These are phyloP conservation scores for Salmacisia buchloeana DNA, from an alignment of 1,284 basidiomycete species.

Conservation along the genomic window DNA sequence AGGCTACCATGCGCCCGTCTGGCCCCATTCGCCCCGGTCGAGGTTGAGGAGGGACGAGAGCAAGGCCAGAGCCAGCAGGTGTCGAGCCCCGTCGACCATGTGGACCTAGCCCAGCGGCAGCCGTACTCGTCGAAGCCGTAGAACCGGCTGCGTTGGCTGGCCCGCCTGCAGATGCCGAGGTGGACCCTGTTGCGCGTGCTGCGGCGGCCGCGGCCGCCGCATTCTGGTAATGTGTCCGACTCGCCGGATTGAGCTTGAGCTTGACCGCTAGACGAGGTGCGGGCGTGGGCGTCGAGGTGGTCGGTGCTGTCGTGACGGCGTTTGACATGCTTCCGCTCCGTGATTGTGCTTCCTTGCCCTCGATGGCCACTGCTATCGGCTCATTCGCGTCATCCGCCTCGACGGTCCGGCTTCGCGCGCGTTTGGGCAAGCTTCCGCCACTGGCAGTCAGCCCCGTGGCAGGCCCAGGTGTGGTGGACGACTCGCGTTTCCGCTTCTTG, in stretches of 20 bases:
- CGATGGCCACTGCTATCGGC: too few relatives aligned
- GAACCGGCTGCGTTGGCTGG: neutral
- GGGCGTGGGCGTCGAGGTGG: neutral
- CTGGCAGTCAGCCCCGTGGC: neutral
- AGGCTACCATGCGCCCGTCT: conserved; percentile 4
- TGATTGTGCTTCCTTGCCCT: neutral
- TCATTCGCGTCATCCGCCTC: too few relatives aligned
- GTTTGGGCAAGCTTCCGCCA: neutral
- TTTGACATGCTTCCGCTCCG: neutral
- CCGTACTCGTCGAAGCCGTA: neutral
- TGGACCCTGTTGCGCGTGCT: neutral
- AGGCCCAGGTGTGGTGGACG: neutral
- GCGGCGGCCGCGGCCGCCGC: neutral
- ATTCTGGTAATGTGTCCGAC: conserved; percentile 6
- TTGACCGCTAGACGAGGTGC: neutral
- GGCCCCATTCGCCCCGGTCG: neutral
- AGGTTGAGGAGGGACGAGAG: neutral
- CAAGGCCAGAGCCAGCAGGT: neutral
- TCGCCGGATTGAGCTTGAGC: conserved; percentile 5
- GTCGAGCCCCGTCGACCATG: neutral
- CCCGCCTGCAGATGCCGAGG: neutral
- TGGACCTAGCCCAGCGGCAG: neutral
- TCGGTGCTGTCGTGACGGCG: neutral
- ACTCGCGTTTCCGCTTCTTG: conserved; percentile 6
- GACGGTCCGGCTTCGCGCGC: neutral